Percentiles rank a stretch among this genome's conserved stretches.
Evolutionary conservation across 352 stramenopile species (phyloP).

Genomic region (Phytophthora tubulina): DNA sequence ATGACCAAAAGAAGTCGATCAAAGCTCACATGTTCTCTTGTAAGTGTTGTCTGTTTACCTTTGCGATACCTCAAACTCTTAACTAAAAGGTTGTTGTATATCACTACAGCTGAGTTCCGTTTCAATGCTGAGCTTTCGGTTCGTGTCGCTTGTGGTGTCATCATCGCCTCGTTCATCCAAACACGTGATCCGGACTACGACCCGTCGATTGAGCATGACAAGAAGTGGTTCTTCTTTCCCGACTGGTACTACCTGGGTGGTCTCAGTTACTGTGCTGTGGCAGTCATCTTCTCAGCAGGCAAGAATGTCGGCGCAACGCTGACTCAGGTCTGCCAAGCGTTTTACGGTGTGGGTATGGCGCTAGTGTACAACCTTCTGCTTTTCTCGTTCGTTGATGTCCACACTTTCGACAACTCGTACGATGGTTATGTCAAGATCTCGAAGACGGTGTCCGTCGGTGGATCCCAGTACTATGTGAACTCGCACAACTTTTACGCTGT

Average conservation of each 20-base stretch:
- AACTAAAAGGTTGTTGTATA: conserved; percentile 14
- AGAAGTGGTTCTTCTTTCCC: conserved; percentile 82
- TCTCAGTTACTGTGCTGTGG: conserved; percentile 69
- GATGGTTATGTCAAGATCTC: conserved; percentile 70
- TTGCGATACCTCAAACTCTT: neutral
- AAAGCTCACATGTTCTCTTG: conserved; percentile 61
- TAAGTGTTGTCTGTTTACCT: conserved; percentile 40
- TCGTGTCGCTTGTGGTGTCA: conserved; percentile 70
- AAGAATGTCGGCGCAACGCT: conserved; percentile 80
- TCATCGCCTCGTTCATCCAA: conserved; percentile 78
- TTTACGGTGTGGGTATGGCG: conserved; percentile 82
- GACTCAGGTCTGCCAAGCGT: conserved; percentile 75
- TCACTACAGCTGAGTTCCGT: conserved; percentile 59
- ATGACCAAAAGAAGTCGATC: conserved; percentile 65
- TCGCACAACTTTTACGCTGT: conserved; percentile 77
- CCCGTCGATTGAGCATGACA: conserved; percentile 48
- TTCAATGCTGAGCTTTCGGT: conserved; percentile 79
- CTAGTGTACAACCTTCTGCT: conserved; percentile 84
- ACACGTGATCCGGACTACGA: conserved; percentile 64
- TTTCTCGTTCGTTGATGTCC: conserved; percentile 58
- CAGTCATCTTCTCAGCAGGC: conserved; percentile 79
- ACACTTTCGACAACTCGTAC: conserved; percentile 50
- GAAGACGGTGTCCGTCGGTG: conserved; percentile 62
- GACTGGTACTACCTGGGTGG: conserved; percentile 25
- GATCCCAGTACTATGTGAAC: conserved; percentile 76